Percentiles rank a stretch among this genome's conserved stretches.
Conservation (phyloP, 129 eudicot species). For the Arctium lappa region DNA sequence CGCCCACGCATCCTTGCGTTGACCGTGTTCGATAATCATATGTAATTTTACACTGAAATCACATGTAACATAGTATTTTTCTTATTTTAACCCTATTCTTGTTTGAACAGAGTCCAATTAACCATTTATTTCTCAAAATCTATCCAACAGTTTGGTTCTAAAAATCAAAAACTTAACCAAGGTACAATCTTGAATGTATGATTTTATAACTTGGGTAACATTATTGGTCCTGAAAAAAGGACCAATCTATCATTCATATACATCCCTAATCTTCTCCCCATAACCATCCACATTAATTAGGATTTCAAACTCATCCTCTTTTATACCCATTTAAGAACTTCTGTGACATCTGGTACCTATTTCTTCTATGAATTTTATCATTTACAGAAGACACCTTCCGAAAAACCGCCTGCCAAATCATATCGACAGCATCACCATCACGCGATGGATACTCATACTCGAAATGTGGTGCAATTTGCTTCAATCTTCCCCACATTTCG, state of each 20-base stretch:
- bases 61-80: no score
- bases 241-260: neutral
- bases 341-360: conserved; percentile 53
- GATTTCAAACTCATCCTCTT: neutral
- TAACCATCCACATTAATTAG: neutral
- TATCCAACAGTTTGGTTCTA: neutral
- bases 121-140: neutral
- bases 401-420: conserved; percentile 80
- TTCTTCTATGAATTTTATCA: conserved; percentile 32
- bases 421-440: conserved; percentile 71
- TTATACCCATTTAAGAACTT: neutral
- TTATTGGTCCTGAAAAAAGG: neutral
- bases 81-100: no score
- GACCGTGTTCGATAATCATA: no score
- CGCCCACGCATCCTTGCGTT: neutral
- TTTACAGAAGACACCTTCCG: conserved; percentile 36
- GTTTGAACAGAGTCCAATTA: neutral
- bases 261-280: neutral
- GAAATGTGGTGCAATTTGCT: conserved; percentile 48
- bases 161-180: neutral
- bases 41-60: neutral
- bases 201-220: neutral
- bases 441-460: conserved; percentile 75
- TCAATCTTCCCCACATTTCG: conserved; percentile 76
- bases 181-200: neutral